These are phyloP conservation scores for Elsinoe perseae DNA, from an alignment of 2,329 filamentous ascomycete species.

Conservation along the genomic window DNA sequence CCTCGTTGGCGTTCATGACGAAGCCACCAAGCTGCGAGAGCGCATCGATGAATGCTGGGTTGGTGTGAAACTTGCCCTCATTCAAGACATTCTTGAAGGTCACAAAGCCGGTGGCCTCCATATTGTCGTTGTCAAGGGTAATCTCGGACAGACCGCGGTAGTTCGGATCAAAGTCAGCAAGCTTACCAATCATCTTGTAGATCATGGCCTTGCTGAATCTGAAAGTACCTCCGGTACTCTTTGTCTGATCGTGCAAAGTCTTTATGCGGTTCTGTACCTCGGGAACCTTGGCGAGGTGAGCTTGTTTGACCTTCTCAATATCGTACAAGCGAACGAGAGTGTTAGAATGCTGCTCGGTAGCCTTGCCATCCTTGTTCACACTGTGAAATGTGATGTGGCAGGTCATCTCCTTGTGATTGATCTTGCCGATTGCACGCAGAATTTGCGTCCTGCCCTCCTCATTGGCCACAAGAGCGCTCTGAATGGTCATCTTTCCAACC, in stretches of 20 bases:
- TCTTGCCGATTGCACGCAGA: slow-evolving; percentile 12
- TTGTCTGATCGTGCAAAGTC: slow-evolving; percentile 21
- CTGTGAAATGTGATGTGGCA: slow-evolving; percentile 18
- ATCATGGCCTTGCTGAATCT: slow-evolving; percentile 29
- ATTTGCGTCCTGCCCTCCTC: slow-evolving; percentile 16
- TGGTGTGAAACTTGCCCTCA: slow-evolving; percentile 19
- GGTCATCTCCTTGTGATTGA: slow-evolving; percentile 13
- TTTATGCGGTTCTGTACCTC: slow-evolving; percentile 30
- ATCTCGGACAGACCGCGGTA: slow-evolving; percentile 34
- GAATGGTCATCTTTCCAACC: slow-evolving; percentile 35
- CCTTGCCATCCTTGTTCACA: slow-evolving; percentile 27
- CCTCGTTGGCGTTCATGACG: slow-evolving; percentile 20
- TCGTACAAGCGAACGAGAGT: slow-evolving; percentile 15
- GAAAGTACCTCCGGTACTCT: slow-evolving; percentile 22
- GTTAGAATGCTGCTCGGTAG: slow-evolving; percentile 21
- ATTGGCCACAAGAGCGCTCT: slow-evolving; percentile 22
- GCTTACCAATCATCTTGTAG: slow-evolving; percentile 31
- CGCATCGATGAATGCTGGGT: slow-evolving; percentile 32
- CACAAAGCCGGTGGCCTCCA: slow-evolving; percentile 30
- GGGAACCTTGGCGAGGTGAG: slow-evolving; percentile 22
- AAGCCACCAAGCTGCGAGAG: slow-evolving; percentile 28
- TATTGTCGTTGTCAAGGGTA: slow-evolving; percentile 28
- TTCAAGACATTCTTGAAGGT: slow-evolving; percentile 17
- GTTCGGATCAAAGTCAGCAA: slow-evolving; percentile 29
- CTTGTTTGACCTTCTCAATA: slow-evolving; percentile 26